Conservation (phyloP, 257 asterid species). For the Catharanthus roseus region DNA sequence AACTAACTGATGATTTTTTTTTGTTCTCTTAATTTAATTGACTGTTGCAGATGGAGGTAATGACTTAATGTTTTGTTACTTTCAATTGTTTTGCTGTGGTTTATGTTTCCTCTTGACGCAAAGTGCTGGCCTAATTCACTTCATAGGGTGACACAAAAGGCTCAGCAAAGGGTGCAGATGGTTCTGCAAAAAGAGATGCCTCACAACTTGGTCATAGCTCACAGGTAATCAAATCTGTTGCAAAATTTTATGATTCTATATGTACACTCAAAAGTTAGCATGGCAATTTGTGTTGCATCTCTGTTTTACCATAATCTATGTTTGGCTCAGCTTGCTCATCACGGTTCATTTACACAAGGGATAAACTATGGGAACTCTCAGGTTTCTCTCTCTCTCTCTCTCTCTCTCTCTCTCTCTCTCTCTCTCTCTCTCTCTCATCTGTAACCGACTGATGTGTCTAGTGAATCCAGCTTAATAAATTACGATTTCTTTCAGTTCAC, state of each 20-base stretch:
- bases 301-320: not conserved
- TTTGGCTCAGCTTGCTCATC: constrained; percentile 52
- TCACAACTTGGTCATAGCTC: constrained; percentile 40
- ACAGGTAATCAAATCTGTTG: constrained; percentile 35
- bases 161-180: constrained; percentile 63
- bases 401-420: constrained; percentile 30
- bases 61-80: constrained; percentile 6
- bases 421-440: constrained; percentile 8
- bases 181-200: constrained; percentile 67
- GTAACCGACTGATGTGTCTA: constrained; percentile 9
- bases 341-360: constrained; percentile 74
- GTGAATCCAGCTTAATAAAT: not conserved
- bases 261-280: not conserved
- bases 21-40: constrained; percentile 20
- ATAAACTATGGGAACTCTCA: constrained; percentile 61
- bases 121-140: constrained; percentile 12
- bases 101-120: not conserved
- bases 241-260: not conserved
- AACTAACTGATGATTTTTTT: constrained; percentile 24
- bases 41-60: constrained; percentile 79
- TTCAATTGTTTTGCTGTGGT: not conserved
- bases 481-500: not conserved
- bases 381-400: constrained; percentile 35
- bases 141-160: constrained; percentile 85
- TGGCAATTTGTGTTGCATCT: not conserved